phyloP scores from a whole-genome alignment of 352 stramenopile species.

The Globisporangium parvum region DNA sequence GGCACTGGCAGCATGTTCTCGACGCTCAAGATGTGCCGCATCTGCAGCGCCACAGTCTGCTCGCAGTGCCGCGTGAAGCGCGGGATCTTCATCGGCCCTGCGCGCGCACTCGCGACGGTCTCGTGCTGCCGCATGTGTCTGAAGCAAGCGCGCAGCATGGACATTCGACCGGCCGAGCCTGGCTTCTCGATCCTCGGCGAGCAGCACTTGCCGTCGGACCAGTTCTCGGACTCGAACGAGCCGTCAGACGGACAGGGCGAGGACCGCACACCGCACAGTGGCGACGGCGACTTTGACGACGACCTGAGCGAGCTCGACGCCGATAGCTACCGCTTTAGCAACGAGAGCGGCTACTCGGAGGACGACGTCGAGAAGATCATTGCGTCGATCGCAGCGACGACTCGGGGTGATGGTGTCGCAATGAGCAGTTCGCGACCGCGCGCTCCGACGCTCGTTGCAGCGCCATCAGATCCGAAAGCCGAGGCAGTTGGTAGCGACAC shows the following conservation, averaged over 20 bases:
- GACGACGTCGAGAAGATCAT: constrained; percentile 14
- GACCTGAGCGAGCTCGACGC: constrained; percentile 9
- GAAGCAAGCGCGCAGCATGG: constrained; percentile 17
- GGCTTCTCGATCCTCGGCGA: constrained; percentile 8
- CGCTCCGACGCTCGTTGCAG: neutral
- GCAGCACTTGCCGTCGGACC: neutral
- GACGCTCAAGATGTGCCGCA: constrained; percentile 18
- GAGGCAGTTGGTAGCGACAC: neutral
- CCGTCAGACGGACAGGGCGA: neutral
- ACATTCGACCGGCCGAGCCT: constrained; percentile 16
- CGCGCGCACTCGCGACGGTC: constrained; percentile 12
- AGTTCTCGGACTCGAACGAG: neutral
- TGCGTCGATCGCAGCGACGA: constrained; percentile 1
- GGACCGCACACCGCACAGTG: constrained; percentile 2
- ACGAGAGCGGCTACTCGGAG: constrained; percentile 7
- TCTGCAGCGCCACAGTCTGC: constrained; percentile 19
- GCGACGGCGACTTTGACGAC: neutral
- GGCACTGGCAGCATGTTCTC: constrained; percentile 9
- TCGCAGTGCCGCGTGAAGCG: constrained; percentile 23
- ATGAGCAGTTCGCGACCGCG: too few relatives aligned
- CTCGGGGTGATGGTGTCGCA: too few relatives aligned
- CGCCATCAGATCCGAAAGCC: neutral
- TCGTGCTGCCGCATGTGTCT: constrained; percentile 33
- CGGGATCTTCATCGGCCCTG: constrained; percentile 23
- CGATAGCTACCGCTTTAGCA: constrained; percentile 10